Evolutionary conservation across 495 filamentous ascomycete genomes (phyloP), one percentile per base, ranked within the genome.

Genomic region (Apiosordaria backusii): DNA sequence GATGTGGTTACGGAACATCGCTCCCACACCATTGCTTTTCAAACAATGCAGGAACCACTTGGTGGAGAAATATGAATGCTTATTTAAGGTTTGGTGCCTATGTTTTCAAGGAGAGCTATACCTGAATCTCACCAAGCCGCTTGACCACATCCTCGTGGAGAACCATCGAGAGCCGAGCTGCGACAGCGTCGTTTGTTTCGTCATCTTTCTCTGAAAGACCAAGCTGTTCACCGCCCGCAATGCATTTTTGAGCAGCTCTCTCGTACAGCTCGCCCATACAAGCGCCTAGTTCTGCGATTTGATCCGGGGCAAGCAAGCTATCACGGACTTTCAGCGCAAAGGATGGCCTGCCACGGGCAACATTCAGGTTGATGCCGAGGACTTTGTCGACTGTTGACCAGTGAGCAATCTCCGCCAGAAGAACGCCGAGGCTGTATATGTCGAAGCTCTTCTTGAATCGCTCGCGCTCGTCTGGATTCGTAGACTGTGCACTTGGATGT

Each of bases 351-450:
- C 65, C 66, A 10, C 72, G 63, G 6, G 70, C 70, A 4, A 53
- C 67, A 27, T 73, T 68, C 53, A 71, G 54, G 65, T 77, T 67
- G 50, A 86, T 77, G 1, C 67, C 71, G 18, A 86, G 64, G 7
- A 86, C 76, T 10, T 66, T 23, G n/a, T 84, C 80, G n/a, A 85
- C 75, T 15, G 79, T 78, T 40, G 77, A 68, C 84, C 84, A 86
- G 65, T 81, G 72, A 4, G 80, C 83, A 61, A 86, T 79, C 70
- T 87, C 83, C 1, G 84, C 74, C 23, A 86, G 70, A 16, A 87
- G 65, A 16, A 85, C 76, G n/a, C 84, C 84, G 1, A 87, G 70
- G 61, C 76, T 80, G 66, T 87, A 87, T n/a, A 87, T 78, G 64
- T 87, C 84, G 70, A 84, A 84, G 40, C 74, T 77, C 67, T 82